phyloP scores from a whole-genome alignment of 139 green algal species.

The Closterium sp. region DNA sequence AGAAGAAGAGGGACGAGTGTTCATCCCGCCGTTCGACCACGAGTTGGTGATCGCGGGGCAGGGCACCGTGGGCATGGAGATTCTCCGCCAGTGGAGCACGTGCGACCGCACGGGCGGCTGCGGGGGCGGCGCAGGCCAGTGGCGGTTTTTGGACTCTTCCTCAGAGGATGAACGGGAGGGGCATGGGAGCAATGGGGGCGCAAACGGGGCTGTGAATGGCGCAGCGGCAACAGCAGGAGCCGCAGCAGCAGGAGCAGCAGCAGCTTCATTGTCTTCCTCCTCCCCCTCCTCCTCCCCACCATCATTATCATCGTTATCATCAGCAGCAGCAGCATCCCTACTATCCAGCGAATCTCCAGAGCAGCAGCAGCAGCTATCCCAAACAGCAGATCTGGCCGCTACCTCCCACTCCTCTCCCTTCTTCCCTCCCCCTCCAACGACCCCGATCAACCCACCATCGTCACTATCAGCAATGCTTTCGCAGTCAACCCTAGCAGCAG shows the following conservation, averaged over 20 bases:
- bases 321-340: background rate
- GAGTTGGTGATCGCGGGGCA: conserved; percentile 91
- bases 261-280: background rate
- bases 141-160: background rate
- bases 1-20: conserved; percentile 66
- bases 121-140: background rate
- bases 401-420: background rate
- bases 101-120: background rate
- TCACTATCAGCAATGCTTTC: background rate
- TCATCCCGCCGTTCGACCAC: conserved; percentile 94
- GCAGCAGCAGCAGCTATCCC: background rate
- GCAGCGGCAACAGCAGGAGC: background rate
- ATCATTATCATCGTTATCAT: background rate
- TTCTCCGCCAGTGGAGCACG: conserved; percentile 70
- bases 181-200: background rate
- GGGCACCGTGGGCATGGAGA: conserved; percentile 90
- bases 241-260: no score
- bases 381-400: background rate
- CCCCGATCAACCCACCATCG: background rate
- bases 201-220: background rate
- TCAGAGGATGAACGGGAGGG: background rate
- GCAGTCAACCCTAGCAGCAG: background rate
- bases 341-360: background rate
- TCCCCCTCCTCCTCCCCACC: no score
- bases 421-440: background rate